These are phyloP conservation scores for Clonostachys sp. DNA, from an alignment of 2,329 filamentous ascomycete species.

Conservation along the genomic window DNA sequence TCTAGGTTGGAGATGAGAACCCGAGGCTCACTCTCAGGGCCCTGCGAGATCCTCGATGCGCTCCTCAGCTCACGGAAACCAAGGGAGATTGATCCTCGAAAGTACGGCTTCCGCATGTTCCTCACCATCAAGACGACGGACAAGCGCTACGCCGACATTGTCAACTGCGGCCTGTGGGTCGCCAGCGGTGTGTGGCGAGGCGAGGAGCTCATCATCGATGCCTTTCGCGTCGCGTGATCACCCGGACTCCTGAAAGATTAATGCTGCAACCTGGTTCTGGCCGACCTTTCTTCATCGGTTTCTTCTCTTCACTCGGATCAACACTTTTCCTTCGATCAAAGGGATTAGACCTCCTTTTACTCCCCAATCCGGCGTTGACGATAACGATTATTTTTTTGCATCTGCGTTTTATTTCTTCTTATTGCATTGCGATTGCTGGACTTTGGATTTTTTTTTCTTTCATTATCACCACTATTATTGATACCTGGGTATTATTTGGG, in stretches of 20 bases:
- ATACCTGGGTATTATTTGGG: too few species aligned
- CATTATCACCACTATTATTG: too few species aligned
- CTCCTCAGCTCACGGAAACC: slow-evolving; percentile 28
- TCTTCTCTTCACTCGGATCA: too few species aligned
- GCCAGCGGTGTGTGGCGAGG: slow-evolving; percentile 41
- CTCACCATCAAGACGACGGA: slow-evolving; percentile 45
- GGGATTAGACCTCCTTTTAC: too few species aligned
- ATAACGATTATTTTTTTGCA: too few species aligned
- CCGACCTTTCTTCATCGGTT: neutral
- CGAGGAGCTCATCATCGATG: slow-evolving; percentile 39
- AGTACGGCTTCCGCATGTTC: slow-evolving; percentile 43
- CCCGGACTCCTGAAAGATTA: too few species aligned
- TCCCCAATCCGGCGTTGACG: too few species aligned
- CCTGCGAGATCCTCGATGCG: slow-evolving; percentile 34
- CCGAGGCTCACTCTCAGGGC: slow-evolving; percentile 40
- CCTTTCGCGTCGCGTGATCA: slow-evolving; percentile 24
- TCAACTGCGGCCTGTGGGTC: slow-evolving; percentile 46
- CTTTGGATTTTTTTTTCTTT: too few species aligned
- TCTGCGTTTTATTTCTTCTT: too few species aligned
- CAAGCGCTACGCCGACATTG: slow-evolving; percentile 39
- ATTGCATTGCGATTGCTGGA: too few species aligned
- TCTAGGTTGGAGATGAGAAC: slow-evolving; percentile 38
- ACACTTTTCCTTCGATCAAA: neutral
- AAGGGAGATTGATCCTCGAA: slow-evolving; percentile 32
- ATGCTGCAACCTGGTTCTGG: neutral